A percentile compares a stretch with the other conserved stretches of the same genome.
phyloP scores from a whole-genome alignment of 2,329 filamentous ascomycete species.

The Cercospora zeae-maydis region DNA sequence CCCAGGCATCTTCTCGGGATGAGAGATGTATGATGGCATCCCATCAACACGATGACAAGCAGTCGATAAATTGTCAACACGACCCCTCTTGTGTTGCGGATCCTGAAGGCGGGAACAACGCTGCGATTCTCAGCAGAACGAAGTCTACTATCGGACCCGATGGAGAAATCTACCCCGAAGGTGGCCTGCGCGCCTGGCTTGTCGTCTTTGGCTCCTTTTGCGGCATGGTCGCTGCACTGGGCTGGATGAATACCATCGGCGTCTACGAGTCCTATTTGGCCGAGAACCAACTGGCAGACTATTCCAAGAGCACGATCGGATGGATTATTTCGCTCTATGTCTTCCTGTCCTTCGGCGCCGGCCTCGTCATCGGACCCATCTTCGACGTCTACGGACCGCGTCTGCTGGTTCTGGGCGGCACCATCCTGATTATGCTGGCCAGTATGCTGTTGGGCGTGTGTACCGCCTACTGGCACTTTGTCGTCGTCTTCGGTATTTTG shows the following conservation, averaged over 20 bases:
- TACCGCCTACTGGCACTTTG: conserved; percentile 30
- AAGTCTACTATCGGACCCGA: conserved; percentile 17
- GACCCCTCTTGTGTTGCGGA: not conserved
- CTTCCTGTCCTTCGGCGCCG: conserved; percentile 31
- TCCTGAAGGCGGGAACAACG: conserved; percentile 7
- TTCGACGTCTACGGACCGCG: conserved; percentile 31
- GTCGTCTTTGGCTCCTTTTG: conserved; percentile 74
- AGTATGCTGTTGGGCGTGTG: conserved; percentile 69
- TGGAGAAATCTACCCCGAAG: conserved; percentile 58
- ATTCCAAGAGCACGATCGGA: conserved; percentile 25
- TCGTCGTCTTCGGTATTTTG: conserved; percentile 67
- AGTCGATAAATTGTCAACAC: not conserved
- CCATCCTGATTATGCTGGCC: conserved; percentile 56
- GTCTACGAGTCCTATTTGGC: conserved; percentile 39
- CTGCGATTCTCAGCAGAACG: conserved; percentile 13
- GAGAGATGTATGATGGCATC: conserved; percentile 4
- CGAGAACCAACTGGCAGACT: conserved; percentile 23
- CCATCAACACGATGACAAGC: conserved; percentile 1
- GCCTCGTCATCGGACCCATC: conserved; percentile 29
- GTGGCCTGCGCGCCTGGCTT: conserved; percentile 72
- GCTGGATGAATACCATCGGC: conserved; percentile 31
- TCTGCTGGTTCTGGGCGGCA: conserved; percentile 66
- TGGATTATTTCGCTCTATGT: conserved; percentile 32
- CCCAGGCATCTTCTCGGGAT: conserved; percentile 19
- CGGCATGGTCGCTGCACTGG: conserved; percentile 50